Evolutionary conservation across 805 yeast genomes (phyloP).

Genomic region (Zygoascus biomembranicola): DNA sequence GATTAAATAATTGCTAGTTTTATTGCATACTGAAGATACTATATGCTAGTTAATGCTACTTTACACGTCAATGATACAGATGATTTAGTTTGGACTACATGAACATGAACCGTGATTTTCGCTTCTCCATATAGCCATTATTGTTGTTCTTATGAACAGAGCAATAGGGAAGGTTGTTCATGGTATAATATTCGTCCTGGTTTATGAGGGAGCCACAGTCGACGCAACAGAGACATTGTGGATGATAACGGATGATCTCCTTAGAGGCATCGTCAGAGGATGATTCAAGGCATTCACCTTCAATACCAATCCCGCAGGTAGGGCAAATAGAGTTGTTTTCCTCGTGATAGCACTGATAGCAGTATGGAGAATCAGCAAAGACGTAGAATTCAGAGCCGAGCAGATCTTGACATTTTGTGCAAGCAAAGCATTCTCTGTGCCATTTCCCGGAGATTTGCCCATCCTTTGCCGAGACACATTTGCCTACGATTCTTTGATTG

Average conservation of each 20-base stretch:
- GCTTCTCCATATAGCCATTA: background rate
- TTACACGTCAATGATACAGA: background rate
- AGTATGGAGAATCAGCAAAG: conserved; percentile 69
- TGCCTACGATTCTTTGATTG: conserved; percentile 42
- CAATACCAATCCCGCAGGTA: conserved; percentile 67
- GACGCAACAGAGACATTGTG: conserved; percentile 60
- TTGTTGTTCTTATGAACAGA: conserved; percentile 20
- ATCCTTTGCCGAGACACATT: conserved; percentile 75
- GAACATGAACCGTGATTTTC: conserved; percentile 1
- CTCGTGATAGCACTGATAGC: conserved; percentile 68
- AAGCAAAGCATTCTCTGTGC: conserved; percentile 83
- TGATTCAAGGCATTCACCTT: conserved; percentile 81
- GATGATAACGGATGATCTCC: conserved; percentile 63
- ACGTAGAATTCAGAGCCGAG: conserved; percentile 46
- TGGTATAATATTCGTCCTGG: conserved; percentile 27
- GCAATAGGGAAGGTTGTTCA: conserved; percentile 27
- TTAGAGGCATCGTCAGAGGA: conserved; percentile 32
- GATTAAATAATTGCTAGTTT: background rate
- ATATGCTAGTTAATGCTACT: background rate
- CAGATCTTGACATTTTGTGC: conserved; percentile 55
- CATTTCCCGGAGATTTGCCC: conserved; percentile 67
- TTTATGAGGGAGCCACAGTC: conserved; percentile 38
- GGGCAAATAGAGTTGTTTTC: conserved; percentile 69
- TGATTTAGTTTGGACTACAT: background rate
- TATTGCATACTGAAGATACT: background rate